phyloP scores from a whole-genome alignment of 805 yeast genomes.

The Zygoascus ofunaensis region DNA sequence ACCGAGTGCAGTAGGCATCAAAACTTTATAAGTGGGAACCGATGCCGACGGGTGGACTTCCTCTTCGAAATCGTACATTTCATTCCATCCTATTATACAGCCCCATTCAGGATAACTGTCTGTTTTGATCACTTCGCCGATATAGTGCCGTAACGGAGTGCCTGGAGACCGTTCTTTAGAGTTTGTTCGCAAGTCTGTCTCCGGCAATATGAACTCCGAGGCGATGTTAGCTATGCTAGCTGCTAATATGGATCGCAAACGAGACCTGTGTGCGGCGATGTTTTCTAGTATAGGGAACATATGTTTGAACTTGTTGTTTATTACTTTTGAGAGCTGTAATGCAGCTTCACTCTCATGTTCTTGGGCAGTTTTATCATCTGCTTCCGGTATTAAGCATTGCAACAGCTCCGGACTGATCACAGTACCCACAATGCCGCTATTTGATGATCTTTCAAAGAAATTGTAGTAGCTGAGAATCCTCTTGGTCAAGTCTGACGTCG shows the following conservation, averaged over 20 bases:
- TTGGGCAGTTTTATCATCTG: background rate
- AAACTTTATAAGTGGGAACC: background rate
- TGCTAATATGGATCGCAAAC: background rate
- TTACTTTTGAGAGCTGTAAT: background rate
- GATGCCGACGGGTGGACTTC: background rate
- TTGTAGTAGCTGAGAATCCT: background rate
- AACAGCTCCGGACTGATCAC: too few relatives aligned
- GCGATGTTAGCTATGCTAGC: background rate
- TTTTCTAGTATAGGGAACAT: background rate
- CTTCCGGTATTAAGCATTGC: too few relatives aligned
- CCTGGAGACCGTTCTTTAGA: background rate
- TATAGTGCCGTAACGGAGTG: background rate
- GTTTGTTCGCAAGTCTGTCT: background rate
- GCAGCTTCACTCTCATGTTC: background rate
- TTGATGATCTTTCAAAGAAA: too few relatives aligned
- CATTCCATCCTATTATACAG: constrained; percentile 3
- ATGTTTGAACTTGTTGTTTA: background rate
- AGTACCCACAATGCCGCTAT: background rate
- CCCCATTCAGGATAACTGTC: background rate
- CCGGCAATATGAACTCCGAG: constrained; percentile 1
- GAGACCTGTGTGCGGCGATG: background rate
- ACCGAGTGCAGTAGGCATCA: background rate
- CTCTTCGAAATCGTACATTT: background rate
- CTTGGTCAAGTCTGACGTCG: background rate
- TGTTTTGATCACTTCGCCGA: background rate